Percentiles rank a stretch among this genome's conserved stretches.
phyloP scores from a whole-genome alignment of 1,284 basidiomycete genomes.

The Agaricales sp. region DNA sequence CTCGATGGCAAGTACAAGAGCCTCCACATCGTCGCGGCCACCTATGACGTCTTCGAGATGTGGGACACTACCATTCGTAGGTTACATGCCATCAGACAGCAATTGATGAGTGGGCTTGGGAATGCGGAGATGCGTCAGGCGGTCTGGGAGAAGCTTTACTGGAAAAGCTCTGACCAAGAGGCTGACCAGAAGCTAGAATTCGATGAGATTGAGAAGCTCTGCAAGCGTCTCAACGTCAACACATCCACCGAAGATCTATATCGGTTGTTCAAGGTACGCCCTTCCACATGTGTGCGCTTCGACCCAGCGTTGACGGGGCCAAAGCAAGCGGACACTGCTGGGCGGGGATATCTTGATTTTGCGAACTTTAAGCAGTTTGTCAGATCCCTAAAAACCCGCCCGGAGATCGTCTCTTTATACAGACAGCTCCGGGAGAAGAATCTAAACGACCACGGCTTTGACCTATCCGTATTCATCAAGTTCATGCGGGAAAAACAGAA shows the following conservation, averaged over 20 bases:
- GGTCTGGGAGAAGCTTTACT: conserved; percentile 78
- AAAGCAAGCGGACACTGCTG: conserved; percentile 61
- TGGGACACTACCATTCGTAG: conserved; percentile 57
- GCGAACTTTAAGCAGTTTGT: conserved; percentile 81
- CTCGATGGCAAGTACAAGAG: conserved; percentile 82
- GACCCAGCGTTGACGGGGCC: neutral
- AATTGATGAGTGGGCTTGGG: conserved; percentile 59
- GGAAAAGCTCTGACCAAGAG: conserved; percentile 61
- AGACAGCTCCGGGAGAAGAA: conserved; percentile 34
- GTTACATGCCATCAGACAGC: conserved; percentile 50
- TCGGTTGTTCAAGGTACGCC: conserved; percentile 54
- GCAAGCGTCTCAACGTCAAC: conserved; percentile 67
- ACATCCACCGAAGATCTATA: conserved; percentile 51
- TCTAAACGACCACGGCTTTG: conserved; percentile 30
- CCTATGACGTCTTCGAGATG: conserved; percentile 56
- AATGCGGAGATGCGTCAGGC: conserved; percentile 56
- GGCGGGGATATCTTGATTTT: conserved; percentile 72
- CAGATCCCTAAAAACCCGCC: conserved; percentile 72
- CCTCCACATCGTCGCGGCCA: conserved; percentile 79
- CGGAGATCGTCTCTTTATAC: conserved; percentile 69
- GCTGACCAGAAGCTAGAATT: conserved; percentile 61
- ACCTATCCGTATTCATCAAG: conserved; percentile 44
- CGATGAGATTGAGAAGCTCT: conserved; percentile 69
- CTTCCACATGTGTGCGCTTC: neutral
- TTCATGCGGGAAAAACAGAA: conserved; percentile 67